phyloP scores from a whole-genome alignment of 2,329 filamentous ascomycete species.

The Scedosporium apiospermum region DNA sequence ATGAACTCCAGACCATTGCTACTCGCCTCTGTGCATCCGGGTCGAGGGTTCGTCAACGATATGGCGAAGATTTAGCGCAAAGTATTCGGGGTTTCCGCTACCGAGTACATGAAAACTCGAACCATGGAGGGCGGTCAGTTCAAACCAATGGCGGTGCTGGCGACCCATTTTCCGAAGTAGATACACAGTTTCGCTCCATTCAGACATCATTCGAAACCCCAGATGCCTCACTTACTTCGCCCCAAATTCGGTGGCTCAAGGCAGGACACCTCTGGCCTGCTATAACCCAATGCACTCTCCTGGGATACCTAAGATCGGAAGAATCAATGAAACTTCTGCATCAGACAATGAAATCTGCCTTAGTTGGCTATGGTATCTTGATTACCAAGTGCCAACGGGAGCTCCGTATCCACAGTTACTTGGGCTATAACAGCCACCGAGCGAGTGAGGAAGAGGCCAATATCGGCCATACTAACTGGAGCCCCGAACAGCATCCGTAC shows the following conservation, averaged over 20 bases:
- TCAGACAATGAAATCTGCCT: background rate
- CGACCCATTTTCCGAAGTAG: too few relatives aligned
- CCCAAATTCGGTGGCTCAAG: constrained; percentile 30
- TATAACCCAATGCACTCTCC: constrained; percentile 29
- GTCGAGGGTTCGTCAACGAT: too few relatives aligned
- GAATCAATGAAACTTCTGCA: background rate
- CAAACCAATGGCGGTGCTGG: too few relatives aligned
- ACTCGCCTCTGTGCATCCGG: too few relatives aligned
- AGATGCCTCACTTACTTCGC: too few relatives aligned
- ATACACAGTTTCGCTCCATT: too few relatives aligned
- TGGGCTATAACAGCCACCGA: background rate
- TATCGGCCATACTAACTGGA: constrained; percentile 47
- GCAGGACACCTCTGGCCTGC: constrained; percentile 34
- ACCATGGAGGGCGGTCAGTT: too few relatives aligned
- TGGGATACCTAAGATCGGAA: constrained; percentile 32
- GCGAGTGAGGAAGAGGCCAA: background rate
- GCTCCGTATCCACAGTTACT: background rate
- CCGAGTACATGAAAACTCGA: too few relatives aligned
- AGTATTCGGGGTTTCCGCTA: too few relatives aligned
- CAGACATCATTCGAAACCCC: too few relatives aligned
- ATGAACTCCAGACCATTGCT: too few relatives aligned
- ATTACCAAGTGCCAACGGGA: background rate
- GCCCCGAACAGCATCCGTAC: constrained; percentile 42
- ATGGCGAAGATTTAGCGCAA: too few relatives aligned
- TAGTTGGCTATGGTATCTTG: constrained; percentile 30